Conservation (phyloP, 176 grass and related monocot species). For the Chloris gayana region DNA sequence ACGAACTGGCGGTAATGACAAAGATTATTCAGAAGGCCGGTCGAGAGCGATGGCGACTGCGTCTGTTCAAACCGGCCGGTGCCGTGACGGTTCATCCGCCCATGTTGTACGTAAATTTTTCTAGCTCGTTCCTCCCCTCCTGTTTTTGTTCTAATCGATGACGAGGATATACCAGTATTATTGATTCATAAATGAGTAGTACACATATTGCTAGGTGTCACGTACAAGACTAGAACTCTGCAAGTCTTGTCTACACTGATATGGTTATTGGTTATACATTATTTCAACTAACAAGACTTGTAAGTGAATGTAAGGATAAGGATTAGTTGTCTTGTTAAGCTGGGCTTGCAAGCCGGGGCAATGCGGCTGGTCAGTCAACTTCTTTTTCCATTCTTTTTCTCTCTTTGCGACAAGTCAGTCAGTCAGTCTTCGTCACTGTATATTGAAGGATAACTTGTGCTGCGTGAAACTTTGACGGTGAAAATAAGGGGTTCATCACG, state of each 20-base stretch:
- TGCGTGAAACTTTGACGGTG: slow-evolving; percentile 28
- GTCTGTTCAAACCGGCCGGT: background rate
- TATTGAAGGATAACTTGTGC: slow-evolving; percentile 5
- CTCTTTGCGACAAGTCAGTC: background rate
- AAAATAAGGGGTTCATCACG: slow-evolving; percentile 1
- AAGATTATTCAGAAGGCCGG: slow-evolving; percentile 13
- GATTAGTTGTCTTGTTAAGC: background rate
- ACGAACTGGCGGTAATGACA: slow-evolving; percentile 1
- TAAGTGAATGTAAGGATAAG: background rate
- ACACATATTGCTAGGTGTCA: background rate
- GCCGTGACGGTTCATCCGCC: slow-evolving; percentile 23
- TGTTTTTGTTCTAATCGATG: background rate
- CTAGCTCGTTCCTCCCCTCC: background rate
- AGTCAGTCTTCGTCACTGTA: background rate
- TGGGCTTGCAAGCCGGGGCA: background rate
- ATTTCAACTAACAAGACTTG: background rate
- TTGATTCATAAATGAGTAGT: background rate
- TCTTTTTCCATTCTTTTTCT: background rate
- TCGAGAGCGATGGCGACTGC: background rate
- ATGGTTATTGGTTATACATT: background rate
- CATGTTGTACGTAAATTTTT: background rate
- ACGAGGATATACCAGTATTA: background rate
- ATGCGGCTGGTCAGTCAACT: background rate
- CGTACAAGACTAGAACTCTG: background rate
- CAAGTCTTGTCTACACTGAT: slow-evolving; percentile 24